A percentile compares a stretch with the other conserved stretches of the same genome.
Conservation (phyloP, 352 stramenopile genomes). For the Globisporangium perplexum region DNA sequence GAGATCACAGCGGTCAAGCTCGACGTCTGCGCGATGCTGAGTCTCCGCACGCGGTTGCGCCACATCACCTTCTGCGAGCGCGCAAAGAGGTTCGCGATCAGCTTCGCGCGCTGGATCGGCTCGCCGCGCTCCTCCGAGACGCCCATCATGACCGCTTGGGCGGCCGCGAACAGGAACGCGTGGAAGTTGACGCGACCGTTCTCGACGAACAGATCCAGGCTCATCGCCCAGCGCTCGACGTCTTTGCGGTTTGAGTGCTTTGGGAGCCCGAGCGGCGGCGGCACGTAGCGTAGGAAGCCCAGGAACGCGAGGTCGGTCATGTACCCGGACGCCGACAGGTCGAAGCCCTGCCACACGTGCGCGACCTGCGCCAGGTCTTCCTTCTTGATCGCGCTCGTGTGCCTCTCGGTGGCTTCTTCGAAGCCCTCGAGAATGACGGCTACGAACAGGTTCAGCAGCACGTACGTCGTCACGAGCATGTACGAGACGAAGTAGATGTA, state of each 20-base stretch:
- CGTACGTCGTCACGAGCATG: slow-evolving; percentile 56
- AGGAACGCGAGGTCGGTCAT: slow-evolving; percentile 35
- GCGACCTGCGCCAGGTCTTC: slow-evolving; percentile 25
- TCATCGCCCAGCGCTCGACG: slow-evolving; percentile 25
- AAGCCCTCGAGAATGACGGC: slow-evolving; percentile 81
- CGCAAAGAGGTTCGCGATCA: slow-evolving; percentile 21
- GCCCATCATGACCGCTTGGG: slow-evolving; percentile 24
- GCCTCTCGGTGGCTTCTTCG: slow-evolving; percentile 43
- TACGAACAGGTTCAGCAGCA: slow-evolving; percentile 76
- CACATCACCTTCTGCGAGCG: slow-evolving; percentile 20
- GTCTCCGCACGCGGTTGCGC: slow-evolving; percentile 9
- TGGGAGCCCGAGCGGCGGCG: slow-evolving; percentile 30
- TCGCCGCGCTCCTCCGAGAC: slow-evolving; percentile 25
- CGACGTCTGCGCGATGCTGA: slow-evolving; percentile 13
- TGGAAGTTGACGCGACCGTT: slow-evolving; percentile 31
- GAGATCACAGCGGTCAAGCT: slow-evolving; percentile 26
- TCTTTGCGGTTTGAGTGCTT: slow-evolving; percentile 18
- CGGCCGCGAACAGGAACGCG: slow-evolving; percentile 28
- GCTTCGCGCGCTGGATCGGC: slow-evolving; percentile 16
- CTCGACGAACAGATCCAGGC: slow-evolving; percentile 22
- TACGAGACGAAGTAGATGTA: slow-evolving; percentile 72
- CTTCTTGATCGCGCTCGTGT: slow-evolving; percentile 28
- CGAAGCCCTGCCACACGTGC: slow-evolving; percentile 29
- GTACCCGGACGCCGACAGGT: slow-evolving; percentile 22
- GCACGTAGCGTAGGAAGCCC: slow-evolving; percentile 29